Evolutionary conservation across 768 basidiomycete species (phyloP).

Genomic region (Leccinum disarticulatum): DNA sequence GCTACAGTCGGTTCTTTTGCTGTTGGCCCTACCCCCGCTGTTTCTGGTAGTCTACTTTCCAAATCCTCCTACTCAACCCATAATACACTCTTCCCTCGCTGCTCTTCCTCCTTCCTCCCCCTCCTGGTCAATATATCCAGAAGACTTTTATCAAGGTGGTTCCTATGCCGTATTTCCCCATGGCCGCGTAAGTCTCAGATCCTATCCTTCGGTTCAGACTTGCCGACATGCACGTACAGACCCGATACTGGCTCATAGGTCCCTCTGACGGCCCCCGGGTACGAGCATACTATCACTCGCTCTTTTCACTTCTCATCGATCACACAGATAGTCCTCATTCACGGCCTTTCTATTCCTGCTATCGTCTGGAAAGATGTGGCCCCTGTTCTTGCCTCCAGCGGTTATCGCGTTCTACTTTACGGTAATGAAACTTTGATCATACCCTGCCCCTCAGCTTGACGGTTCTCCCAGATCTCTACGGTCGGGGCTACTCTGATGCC

Average conservation of each 20-base stretch:
- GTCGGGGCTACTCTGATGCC: conserved; percentile 81
- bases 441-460: conserved; percentile 3
- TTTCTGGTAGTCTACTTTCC: conserved; percentile 67
- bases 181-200: conserved; percentile 51
- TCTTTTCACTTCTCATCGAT: conserved; percentile 5
- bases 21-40: conserved; percentile 61
- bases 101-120: conserved; percentile 53
- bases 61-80: conserved; percentile 48
- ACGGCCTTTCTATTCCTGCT: conserved; percentile 75
- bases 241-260: conserved; percentile 77
- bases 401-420: conserved; percentile 75
- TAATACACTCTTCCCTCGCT: conserved; percentile 58
- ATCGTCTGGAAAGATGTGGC: conserved; percentile 79
- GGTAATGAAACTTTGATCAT: conserved; percentile 39
- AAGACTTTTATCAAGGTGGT: conserved; percentile 60
- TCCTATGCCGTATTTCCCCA: conserved; percentile 64
- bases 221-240: conserved; percentile 36
- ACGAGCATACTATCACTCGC: conserved; percentile 12
- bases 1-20: conserved; percentile 33
- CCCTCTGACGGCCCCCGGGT: conserved; percentile 67
- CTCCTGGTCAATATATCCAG: conserved; percentile 73
- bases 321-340: conserved; percentile 67
- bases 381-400: conserved; percentile 56
- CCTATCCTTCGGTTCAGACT: not conserved
- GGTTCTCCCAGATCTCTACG: conserved; percentile 63